Evolutionary conservation across 31 red algal genomes (phyloP).

Genomic region (Porphyra umbilicalis): DNA sequence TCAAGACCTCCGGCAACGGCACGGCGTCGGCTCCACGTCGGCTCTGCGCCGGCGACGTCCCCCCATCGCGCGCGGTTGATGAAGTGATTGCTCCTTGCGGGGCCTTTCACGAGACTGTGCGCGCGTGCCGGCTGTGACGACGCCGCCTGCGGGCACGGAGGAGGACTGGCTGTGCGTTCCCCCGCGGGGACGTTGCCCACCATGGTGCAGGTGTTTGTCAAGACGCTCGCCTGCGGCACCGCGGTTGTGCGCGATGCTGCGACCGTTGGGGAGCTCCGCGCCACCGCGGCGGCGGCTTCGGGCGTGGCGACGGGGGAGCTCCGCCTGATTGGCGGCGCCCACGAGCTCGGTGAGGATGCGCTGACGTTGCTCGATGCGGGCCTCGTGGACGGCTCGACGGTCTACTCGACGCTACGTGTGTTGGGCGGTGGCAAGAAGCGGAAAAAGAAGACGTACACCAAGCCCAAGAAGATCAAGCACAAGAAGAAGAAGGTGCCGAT

Average conservation of each 20-base stretch:
- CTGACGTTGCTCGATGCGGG: conserved; percentile 25
- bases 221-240: conserved; percentile 17
- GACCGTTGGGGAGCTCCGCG: conserved; percentile 32
- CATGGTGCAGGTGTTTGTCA: conserved; percentile 59
- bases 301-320: conserved; percentile 9
- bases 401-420: conserved; percentile 43
- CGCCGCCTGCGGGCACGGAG: background rate
- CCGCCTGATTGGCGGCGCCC: conserved; percentile 37
- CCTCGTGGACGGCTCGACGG: conserved; percentile 28
- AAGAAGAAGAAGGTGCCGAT: conserved; percentile 92
- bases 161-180: too few species aligned
- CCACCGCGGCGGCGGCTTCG: conserved; percentile 8
- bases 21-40: too few species aligned
- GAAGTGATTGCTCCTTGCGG: background rate
- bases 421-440: conserved; percentile 95
- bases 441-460: conserved; percentile 99
- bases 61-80: background rate
- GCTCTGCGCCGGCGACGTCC: too few species aligned
- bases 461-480: conserved; percentile 99
- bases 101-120: background rate
- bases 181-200: background rate
- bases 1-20: too few species aligned
- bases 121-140: background rate
- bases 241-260: conserved; percentile 22
- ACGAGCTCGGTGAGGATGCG: conserved; percentile 9